A percentile compares a stretch with the other conserved stretches of the same genome.
phyloP scores from a whole-genome alignment of 1,284 basidiomycete genomes.

The Apiotrichum domesticum region DNA sequence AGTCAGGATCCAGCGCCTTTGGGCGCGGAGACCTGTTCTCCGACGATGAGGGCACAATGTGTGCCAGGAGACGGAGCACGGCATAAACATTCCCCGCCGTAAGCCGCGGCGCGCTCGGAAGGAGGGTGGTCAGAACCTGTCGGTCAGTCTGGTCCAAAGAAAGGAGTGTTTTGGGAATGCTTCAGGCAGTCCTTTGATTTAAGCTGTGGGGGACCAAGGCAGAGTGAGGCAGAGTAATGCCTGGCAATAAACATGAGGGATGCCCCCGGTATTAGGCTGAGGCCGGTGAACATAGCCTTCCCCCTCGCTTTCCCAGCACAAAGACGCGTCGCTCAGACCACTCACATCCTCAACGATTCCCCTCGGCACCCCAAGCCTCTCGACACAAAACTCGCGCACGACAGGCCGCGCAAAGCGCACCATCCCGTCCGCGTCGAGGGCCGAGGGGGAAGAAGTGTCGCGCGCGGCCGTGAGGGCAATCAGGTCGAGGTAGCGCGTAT shows the following conservation, averaged over 20 bases:
- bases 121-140: conserved; percentile 12
- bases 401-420: conserved; percentile 14
- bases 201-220: too few species aligned
- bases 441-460: neutral
- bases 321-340: neutral
- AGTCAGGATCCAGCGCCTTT: conserved; percentile 9
- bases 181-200: too few species aligned
- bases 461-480: conserved; percentile 12
- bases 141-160: too few species aligned
- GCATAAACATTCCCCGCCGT: conserved; percentile 18
- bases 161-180: too few species aligned
- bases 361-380: conserved; percentile 9
- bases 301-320: too few species aligned
- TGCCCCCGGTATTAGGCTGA: too few species aligned
- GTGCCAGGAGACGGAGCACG: conserved; percentile 15
- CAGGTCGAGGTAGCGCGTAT: conserved; percentile 21
- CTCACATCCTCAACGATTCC: conserved; percentile 18
- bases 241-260: too few species aligned
- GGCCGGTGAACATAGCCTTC: too few species aligned
- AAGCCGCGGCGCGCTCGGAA: conserved; percentile 2
- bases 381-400: conserved; percentile 10
- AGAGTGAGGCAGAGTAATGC: too few species aligned
- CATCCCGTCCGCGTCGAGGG: conserved; percentile 12
- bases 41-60: neutral
- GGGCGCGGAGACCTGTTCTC: neutral